Evolutionary conservation across 495 filamentous ascomycete species (phyloP).

Genomic region (Hypoxylon subgilvum): DNA sequence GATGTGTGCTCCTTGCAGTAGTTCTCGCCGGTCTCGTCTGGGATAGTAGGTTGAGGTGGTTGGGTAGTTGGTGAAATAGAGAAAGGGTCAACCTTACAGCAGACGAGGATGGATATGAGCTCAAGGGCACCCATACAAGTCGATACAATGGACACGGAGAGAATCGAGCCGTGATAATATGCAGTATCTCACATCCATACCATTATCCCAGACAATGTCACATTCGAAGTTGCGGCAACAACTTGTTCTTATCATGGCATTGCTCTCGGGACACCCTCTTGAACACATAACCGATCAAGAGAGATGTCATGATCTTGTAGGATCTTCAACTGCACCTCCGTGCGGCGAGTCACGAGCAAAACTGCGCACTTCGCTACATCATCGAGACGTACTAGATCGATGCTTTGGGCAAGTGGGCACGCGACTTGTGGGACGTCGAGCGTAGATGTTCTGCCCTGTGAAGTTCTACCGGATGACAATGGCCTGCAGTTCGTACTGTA

Average conservation of each 20-base stretch:
- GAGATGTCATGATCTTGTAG: not conserved
- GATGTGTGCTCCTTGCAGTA: slow-evolving; percentile 16
- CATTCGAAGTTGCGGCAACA: slow-evolving; percentile 3
- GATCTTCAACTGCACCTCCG: not conserved
- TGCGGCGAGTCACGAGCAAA: not conserved
- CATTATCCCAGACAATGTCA: slow-evolving; percentile 5
- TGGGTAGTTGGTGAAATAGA: no score
- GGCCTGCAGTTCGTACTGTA: slow-evolving; percentile 17
- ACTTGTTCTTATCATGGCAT: not conserved
- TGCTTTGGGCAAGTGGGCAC: slow-evolving; percentile 21
- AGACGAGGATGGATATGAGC: not conserved
- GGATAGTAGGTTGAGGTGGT: not conserved
- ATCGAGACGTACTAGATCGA: slow-evolving; percentile 7
- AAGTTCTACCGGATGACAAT: slow-evolving; percentile 14
- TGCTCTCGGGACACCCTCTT: not conserved
- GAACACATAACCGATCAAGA: slow-evolving; percentile 3
- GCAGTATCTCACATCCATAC: slow-evolving; percentile 12
- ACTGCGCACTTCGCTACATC: slow-evolving; percentile 8
- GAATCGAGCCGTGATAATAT: slow-evolving; percentile 5
- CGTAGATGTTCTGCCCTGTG: slow-evolving; percentile 5
- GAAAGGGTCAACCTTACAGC: no score
- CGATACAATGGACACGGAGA: no score
- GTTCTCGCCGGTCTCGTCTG: slow-evolving; percentile 5
- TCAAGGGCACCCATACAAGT: not conserved
- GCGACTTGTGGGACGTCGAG: slow-evolving; percentile 5